These are phyloP conservation scores for Xerophyta viscosa DNA, from an alignment of 106 monocot genomes.

Conservation along the genomic window DNA sequence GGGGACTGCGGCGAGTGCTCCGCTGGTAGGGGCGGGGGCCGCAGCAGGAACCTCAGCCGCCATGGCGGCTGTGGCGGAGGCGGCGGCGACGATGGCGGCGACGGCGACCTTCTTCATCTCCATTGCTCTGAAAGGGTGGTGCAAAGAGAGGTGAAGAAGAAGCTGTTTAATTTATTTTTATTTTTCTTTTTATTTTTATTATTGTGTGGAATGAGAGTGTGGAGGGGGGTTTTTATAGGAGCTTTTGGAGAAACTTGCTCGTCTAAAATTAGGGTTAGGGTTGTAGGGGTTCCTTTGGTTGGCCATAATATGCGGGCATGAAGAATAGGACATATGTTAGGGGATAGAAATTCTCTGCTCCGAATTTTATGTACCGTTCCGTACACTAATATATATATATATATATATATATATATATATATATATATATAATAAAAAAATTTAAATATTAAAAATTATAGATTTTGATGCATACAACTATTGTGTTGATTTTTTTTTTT, in stretches of 20 bases:
- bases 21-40: conserved; percentile 35
- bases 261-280: conserved; percentile 8
- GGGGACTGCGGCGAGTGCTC: conserved; percentile 25
- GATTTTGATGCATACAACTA: too few relatives aligned
- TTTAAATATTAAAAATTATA: too few relatives aligned
- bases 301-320: too few relatives aligned
- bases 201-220: not conserved
- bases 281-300: not conserved
- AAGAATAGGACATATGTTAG: too few relatives aligned
- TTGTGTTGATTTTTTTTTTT: too few relatives aligned
- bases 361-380: too few relatives aligned
- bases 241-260: not conserved
- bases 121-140: conserved; percentile 12
- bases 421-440: too few relatives aligned
- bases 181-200: not conserved
- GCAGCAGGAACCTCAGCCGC: conserved; percentile 46
- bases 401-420: too few relatives aligned
- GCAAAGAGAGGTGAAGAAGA: not conserved
- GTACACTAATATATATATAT: too few relatives aligned
- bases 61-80: conserved; percentile 21
- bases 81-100: conserved; percentile 41
- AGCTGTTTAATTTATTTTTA: too few relatives aligned
- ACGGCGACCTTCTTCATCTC: conserved; percentile 80
- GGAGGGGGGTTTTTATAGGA: conserved; percentile 11
- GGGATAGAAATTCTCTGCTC: too few relatives aligned